Conservation (phyloP, 2,329 filamentous ascomycete species). For the Xylaria sp. region DNA sequence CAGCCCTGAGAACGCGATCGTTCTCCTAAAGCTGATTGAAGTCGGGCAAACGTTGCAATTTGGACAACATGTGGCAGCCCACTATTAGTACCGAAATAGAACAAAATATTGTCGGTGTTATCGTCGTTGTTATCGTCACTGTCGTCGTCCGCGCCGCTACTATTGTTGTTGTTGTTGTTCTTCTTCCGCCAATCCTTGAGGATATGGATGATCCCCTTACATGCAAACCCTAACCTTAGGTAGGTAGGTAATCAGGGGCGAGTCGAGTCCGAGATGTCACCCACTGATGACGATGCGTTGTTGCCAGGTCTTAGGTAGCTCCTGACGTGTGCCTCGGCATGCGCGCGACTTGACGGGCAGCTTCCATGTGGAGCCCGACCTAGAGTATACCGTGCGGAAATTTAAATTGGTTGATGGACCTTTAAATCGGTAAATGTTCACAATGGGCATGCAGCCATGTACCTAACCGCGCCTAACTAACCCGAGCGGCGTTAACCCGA, state of each 20-base stretch:
- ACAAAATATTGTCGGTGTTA: not conserved
- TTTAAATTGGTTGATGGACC: not conserved
- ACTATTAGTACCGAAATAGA: not conserved
- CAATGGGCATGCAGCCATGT: too few relatives aligned
- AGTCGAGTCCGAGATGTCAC: conserved; percentile 21
- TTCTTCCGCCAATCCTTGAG: not conserved
- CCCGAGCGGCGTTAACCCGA: too few relatives aligned
- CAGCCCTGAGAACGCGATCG: conserved; percentile 2
- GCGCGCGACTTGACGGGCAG: conserved; percentile 38
- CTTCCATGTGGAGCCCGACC: conserved; percentile 16
- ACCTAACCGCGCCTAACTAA: not conserved
- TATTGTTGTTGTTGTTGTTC: not conserved
- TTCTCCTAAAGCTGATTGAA: conserved; percentile 2
- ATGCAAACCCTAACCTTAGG: not conserved
- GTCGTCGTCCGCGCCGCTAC: not conserved
- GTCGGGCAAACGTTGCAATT: conserved; percentile 23
- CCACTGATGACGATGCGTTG: conserved; percentile 22
- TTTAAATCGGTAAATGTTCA: too few relatives aligned
- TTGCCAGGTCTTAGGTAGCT: conserved; percentile 13
- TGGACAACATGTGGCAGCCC: conserved; percentile 29
- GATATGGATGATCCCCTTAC: conserved; percentile 8
- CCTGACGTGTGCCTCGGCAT: conserved; percentile 50
- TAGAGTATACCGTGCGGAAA: not conserved
- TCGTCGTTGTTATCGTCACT: not conserved
- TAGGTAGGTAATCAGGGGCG: not conserved